phyloP scores from a whole-genome alignment of 768 basidiomycete genomes.

The Pisolithus orientalis region DNA sequence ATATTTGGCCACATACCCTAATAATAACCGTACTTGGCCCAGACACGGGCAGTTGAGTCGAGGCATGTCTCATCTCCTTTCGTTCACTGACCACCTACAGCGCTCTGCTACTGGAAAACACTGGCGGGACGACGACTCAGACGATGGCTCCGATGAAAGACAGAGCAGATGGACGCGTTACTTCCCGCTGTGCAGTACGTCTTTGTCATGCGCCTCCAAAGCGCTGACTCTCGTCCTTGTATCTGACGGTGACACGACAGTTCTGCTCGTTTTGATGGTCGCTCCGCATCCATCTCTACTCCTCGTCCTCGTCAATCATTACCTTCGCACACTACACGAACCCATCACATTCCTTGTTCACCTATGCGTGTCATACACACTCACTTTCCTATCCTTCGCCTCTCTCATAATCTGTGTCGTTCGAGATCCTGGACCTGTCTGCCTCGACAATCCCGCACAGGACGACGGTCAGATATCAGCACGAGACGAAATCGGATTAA shows the following conservation, averaged over 20 bases:
- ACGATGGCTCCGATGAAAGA: constrained; percentile 30
- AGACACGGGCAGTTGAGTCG: background rate
- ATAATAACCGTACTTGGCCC: no score
- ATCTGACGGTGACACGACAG: constrained; percentile 21
- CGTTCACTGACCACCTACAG: background rate
- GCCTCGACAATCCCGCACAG: constrained; percentile 13
- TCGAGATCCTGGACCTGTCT: constrained; percentile 69
- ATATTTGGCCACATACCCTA: no score
- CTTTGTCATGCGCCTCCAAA: background rate
- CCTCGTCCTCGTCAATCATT: constrained; percentile 59
- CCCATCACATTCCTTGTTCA: constrained; percentile 46
- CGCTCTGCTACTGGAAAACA: background rate
- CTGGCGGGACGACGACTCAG: constrained; percentile 1
- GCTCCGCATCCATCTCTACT: constrained; percentile 73
- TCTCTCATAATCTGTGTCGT: constrained; percentile 68
- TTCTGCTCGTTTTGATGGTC: constrained; percentile 49
- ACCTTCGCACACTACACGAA: constrained; percentile 48
- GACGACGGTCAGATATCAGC: constrained; percentile 21
- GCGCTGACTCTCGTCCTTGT: background rate
- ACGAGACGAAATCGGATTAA: constrained; percentile 42
- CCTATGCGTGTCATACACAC: constrained; percentile 51
- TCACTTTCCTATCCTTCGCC: constrained; percentile 64
- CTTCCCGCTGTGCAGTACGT: constrained; percentile 50
- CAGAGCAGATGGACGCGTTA: constrained; percentile 52
- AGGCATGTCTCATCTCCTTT: background rate